Percentiles rank a stretch among this genome's conserved stretches.
Evolutionary conservation across 179 eudicot species (phyloP).

Genomic region (Carnegiea gigantea): DNA sequence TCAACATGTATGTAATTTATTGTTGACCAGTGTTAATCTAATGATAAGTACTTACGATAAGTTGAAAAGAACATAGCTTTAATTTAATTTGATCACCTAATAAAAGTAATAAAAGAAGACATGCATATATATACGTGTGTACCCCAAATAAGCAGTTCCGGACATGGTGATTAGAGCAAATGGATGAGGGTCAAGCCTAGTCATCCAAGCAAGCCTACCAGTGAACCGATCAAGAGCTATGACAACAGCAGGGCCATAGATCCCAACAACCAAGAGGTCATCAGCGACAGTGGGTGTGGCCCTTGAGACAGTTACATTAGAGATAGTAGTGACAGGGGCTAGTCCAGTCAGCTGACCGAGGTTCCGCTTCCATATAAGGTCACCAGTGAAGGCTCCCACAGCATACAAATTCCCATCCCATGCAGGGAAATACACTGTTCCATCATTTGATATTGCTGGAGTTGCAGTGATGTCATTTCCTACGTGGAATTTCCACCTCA

Average conservation of each 20-base stretch:
- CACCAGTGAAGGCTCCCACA: conserved; percentile 28
- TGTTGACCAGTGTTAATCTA: too few relatives aligned
- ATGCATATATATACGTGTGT: not conserved
- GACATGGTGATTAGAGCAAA: conserved; percentile 32
- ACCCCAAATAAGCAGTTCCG: conserved; percentile 31
- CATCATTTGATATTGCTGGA: conserved; percentile 32
- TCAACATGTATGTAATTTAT: too few relatives aligned
- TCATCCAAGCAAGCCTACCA: conserved; percentile 37
- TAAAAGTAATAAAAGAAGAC: not conserved
- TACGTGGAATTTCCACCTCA: conserved; percentile 33
- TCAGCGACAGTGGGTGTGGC: conserved; percentile 31
- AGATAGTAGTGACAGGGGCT: conserved; percentile 17
- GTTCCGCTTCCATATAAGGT: conserved; percentile 34
- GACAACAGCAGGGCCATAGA: conserved; percentile 40
- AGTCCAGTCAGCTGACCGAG: conserved; percentile 33
- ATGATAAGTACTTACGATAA: too few relatives aligned
- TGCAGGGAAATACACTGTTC: conserved; percentile 33
- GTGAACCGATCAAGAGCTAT: conserved; percentile 27
- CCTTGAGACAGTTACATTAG: conserved; percentile 29
- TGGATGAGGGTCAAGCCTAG: conserved; percentile 30
- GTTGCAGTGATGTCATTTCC: conserved; percentile 41
- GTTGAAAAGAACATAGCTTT: too few relatives aligned
- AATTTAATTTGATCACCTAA: too few relatives aligned
- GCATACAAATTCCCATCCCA: conserved; percentile 45
- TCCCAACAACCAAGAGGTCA: conserved; percentile 30